Conservation (phyloP, 805 yeast genomes). For the Pichia sporocuriosa region DNA sequence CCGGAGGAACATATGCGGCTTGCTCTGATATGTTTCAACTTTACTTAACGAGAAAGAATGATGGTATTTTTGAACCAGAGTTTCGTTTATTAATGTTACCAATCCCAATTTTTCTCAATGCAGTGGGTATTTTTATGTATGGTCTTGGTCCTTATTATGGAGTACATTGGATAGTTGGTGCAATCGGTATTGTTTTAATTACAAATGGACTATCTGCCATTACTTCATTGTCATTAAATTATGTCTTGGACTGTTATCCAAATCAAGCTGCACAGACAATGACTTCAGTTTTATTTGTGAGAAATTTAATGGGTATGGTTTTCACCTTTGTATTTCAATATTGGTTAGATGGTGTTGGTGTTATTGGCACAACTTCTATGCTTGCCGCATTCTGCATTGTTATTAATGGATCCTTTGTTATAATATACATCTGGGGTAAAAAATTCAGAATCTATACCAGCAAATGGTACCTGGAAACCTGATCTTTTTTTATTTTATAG, state of each 20-base stretch:
- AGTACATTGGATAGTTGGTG: slow-evolving; percentile 3
- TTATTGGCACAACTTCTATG: neutral
- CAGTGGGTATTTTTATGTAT: slow-evolving; percentile 2
- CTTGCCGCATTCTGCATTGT: slow-evolving; percentile 1
- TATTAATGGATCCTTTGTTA: neutral
- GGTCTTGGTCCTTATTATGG: slow-evolving; percentile 4
- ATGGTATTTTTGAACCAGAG: slow-evolving; percentile 7
- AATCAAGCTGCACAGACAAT: neutral
- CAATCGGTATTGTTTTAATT: slow-evolving; percentile 4
- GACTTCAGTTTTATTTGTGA: neutral
- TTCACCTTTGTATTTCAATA: slow-evolving; percentile 6
- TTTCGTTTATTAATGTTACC: slow-evolving; percentile 2
- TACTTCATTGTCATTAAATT: neutral
- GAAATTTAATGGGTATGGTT: slow-evolving; percentile 5
- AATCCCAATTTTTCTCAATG: neutral
- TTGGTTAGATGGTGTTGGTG: slow-evolving; percentile 4
- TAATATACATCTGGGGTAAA: slow-evolving; percentile 2
- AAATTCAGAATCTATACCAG: slow-evolving; percentile 2
- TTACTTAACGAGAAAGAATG: slow-evolving; percentile 1
- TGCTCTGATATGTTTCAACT: neutral
- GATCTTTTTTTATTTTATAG: no score
- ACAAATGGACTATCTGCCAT: neutral
- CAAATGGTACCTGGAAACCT: slow-evolving; percentile 1
- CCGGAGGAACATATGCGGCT: neutral
- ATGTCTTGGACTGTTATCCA: slow-evolving; percentile 7